phyloP scores from a whole-genome alignment of 495 filamentous ascomycete species.

The Neurospora sp. region DNA sequence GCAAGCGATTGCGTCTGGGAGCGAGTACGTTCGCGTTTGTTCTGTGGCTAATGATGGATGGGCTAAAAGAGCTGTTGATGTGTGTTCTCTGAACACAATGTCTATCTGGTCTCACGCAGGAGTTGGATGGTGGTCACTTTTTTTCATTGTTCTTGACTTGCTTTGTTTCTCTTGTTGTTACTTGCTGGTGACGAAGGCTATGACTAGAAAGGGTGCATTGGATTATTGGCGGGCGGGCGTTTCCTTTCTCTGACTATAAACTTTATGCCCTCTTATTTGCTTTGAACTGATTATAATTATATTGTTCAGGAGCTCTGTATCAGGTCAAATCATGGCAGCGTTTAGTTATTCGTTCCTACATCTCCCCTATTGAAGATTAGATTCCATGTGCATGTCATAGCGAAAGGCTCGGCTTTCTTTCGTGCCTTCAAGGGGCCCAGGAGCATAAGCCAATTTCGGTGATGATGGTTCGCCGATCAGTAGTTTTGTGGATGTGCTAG shows the following conservation, averaged over 20 bases:
- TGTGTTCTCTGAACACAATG: background rate
- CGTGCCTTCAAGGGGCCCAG: background rate
- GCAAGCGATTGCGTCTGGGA: background rate
- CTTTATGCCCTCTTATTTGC: background rate
- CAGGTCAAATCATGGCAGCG: background rate
- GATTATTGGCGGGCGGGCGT: background rate
- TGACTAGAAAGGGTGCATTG: background rate
- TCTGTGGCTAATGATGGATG: background rate
- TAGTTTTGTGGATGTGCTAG: background rate
- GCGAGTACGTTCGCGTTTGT: background rate
- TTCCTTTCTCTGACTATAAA: background rate
- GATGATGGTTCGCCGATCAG: background rate
- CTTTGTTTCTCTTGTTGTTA: background rate
- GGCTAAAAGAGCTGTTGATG: background rate
- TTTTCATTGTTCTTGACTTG: background rate
- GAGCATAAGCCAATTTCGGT: background rate
- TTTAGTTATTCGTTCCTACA: background rate
- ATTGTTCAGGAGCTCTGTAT: background rate
- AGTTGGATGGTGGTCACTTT: background rate
- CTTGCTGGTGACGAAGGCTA: background rate
- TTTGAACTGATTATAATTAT: background rate
- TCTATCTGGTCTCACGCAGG: background rate
- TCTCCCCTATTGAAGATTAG: background rate
- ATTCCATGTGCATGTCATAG: background rate
- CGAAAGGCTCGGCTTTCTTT: background rate